phyloP scores from a whole-genome alignment of 768 basidiomycete species.

The Lactarius hengduanensis region DNA sequence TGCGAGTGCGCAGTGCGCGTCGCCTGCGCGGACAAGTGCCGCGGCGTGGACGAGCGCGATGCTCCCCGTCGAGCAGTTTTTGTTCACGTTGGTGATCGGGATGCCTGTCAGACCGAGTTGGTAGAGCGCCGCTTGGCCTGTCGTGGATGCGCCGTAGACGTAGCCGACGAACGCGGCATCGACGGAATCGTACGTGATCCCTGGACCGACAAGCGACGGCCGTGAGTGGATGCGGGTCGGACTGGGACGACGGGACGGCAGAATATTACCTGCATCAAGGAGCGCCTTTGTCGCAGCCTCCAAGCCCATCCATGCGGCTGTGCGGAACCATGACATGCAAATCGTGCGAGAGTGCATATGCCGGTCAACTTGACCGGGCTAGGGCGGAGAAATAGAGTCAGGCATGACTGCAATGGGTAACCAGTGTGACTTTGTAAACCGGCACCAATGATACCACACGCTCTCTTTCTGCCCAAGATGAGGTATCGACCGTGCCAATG shows the following conservation, averaged over 20 bases:
- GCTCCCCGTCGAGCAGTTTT: too few species aligned
- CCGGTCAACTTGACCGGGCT: constrained; percentile 67
- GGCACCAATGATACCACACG: constrained; percentile 60
- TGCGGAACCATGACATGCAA: background rate
- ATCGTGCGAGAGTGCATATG: constrained; percentile 35
- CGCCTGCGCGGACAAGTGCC: too few species aligned
- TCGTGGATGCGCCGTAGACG: constrained; percentile 51
- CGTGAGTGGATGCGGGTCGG: background rate
- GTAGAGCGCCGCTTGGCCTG: too few species aligned
- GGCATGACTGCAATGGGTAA: background rate
- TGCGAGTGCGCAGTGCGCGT: too few species aligned
- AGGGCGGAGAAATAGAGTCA: constrained; percentile 10
- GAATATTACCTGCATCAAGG: constrained; percentile 66
- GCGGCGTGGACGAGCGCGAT: too few species aligned
- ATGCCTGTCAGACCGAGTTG: too few species aligned
- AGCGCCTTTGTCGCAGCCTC: constrained; percentile 87
- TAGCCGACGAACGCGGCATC: constrained; percentile 78
- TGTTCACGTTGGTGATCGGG: too few species aligned
- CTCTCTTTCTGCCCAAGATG: background rate
- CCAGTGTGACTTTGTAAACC: constrained; percentile 64
- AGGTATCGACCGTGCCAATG: too few species aligned
- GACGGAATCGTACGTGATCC: constrained; percentile 78
- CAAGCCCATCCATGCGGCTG: constrained; percentile 63
- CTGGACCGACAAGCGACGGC: constrained; percentile 37
- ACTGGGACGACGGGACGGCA: background rate